Conservation (phyloP, 2,329 filamentous ascomycete species). For the Exophiala viscosa region DNA sequence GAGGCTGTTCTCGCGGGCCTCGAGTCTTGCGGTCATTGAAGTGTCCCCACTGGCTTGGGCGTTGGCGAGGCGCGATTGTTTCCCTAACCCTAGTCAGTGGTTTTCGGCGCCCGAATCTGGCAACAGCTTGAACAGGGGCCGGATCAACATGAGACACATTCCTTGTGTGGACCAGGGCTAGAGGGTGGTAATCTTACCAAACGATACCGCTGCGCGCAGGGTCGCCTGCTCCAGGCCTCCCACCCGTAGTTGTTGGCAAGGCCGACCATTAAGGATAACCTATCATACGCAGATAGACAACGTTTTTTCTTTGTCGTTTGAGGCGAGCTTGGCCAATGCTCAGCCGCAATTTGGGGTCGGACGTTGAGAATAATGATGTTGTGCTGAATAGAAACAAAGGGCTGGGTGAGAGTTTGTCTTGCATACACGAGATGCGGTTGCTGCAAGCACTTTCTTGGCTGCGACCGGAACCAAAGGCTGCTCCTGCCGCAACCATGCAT, state of each 20-base stretch:
- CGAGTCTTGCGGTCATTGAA: conserved; percentile 24
- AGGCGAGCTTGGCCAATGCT: not conserved
- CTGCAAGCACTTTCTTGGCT: not conserved
- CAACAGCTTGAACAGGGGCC: conserved; percentile 11
- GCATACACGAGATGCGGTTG: not conserved
- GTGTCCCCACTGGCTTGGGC: conserved; percentile 16
- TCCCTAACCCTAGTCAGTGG: conserved; percentile 12
- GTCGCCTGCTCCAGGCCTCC: conserved; percentile 1
- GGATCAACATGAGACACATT: conserved; percentile 16
- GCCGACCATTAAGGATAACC: not conserved
- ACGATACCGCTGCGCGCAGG: conserved; percentile 4
- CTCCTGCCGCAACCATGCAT: not conserved
- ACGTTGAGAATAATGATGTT: not conserved
- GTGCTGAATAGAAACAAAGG: not conserved
- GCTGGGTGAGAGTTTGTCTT: not conserved
- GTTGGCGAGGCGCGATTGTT: conserved; percentile 8
- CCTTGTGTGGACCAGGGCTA: not conserved
- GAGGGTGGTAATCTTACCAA: conserved; percentile 17
- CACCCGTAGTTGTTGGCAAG: not conserved
- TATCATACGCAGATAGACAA: not conserved
- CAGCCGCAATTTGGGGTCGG: conserved; percentile 4
- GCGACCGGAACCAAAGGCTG: not conserved
- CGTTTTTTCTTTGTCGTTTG: not conserved
- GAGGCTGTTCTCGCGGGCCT: conserved; percentile 24
- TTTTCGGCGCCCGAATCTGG: conserved; percentile 28